Evolutionary conservation across 805 yeast genomes (phyloP), one percentile per base, ranked within the genome.

Genomic region (Yamadazyma ubonensis): DNA sequence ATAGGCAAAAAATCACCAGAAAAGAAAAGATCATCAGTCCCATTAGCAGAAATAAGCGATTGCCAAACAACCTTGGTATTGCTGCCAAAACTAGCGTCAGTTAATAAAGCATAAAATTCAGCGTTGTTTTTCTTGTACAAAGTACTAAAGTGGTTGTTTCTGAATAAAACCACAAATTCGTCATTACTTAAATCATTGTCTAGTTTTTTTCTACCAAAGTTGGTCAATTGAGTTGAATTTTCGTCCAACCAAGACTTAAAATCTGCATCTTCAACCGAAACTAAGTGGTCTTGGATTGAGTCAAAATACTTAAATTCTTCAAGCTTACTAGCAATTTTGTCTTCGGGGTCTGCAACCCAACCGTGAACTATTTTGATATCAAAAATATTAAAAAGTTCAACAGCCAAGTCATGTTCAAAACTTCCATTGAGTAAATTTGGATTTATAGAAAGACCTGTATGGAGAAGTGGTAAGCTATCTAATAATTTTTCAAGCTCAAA

Each of bases 141-240:
- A 0, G 96, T 87, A 47, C 76, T 76, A 61, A 86, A 91, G 58
- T 89, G 96, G 58, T 93, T 90, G 60, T 93, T 91, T 54, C 97
- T 73, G 66, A 90, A 93, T 45, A 91, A 75, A 0, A 91, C 79
- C 1, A 81, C 76, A 40, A 81, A 70, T 5, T 81, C 73, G 29
- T 80, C 80, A 11, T 73, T 70, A 1, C 59, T 54, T 19, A 86
- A 55, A 3, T 69, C 52, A 5, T 61, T 57, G 43, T 66, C 64
- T 45, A 86, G 57, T 38, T 64, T 63, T 1, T 55, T 41, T 10
- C 86, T 57, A 0, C 99, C 99, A 34, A 67, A 62, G 0, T 64
- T 66, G 0, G 98, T 87, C 52, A 90, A 63, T 54, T 91, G 96
- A 0, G 95, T 80, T 6, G 80, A 76, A 47, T 88, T 79, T 17